Conservation (phyloP, 768 basidiomycete genomes). For the Xerocomellus intermedius region DNA sequence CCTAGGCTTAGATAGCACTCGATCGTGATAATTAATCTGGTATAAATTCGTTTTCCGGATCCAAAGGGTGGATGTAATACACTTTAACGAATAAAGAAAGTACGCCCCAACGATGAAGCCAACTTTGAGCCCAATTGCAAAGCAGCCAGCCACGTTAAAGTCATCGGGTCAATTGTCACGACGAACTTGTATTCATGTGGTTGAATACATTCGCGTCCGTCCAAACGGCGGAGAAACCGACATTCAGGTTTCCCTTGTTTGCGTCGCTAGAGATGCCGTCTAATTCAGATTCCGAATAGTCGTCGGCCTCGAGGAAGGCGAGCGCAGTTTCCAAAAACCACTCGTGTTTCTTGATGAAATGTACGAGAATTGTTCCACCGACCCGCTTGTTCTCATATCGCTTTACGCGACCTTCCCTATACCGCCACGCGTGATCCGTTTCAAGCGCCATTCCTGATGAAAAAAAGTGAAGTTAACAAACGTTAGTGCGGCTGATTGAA, state of each 20-base stretch:
- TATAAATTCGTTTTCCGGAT: constrained; percentile 6
- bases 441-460: constrained; percentile 54
- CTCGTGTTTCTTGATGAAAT: constrained; percentile 95
- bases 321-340: constrained; percentile 96
- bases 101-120: not conserved
- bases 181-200: constrained; percentile 9
- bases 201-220: constrained; percentile 28
- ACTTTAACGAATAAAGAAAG: constrained; percentile 23
- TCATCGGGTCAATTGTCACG: not conserved
- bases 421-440: constrained; percentile 64
- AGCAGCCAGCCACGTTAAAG: not conserved
- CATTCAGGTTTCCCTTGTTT: constrained; percentile 12
- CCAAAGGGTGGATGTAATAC: constrained; percentile 6
- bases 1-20: not conserved
- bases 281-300: constrained; percentile 51
- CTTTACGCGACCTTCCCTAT: constrained; percentile 65
- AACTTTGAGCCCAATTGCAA: not conserved
- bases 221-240: constrained; percentile 30
- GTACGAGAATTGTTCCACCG: constrained; percentile 93
- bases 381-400: constrained; percentile 69
- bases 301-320: constrained; percentile 79
- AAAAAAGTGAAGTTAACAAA: not conserved
- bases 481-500: not conserved
- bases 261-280: constrained; percentile 10
- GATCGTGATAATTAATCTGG: not conserved